A percentile compares a stretch with the other conserved stretches of the same genome.
phyloP scores from a whole-genome alignment of 495 filamentous ascomycete genomes.

The Aspergillus panamensis region DNA sequence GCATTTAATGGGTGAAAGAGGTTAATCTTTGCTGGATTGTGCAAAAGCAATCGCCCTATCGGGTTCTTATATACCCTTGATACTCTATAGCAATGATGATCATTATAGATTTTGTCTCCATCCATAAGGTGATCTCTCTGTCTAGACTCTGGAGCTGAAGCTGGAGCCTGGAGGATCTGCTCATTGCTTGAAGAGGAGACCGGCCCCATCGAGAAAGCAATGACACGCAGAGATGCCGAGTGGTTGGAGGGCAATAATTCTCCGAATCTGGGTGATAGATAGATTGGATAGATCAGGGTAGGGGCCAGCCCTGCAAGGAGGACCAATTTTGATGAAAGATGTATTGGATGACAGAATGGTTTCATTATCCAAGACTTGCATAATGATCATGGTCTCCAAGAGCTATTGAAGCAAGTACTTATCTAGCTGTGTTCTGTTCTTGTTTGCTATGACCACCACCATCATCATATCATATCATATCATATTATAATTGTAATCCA shows the following conservation, averaged over 20 bases:
- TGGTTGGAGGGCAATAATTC: slow-evolving; percentile 7
- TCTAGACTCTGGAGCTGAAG: not conserved
- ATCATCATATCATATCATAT: too few species aligned
- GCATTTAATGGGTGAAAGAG: slow-evolving; percentile 6
- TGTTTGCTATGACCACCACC: too few species aligned
- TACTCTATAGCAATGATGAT: slow-evolving; percentile 4
- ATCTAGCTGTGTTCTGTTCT: too few species aligned
- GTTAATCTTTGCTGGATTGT: slow-evolving; percentile 22
- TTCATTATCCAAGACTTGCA: not conserved
- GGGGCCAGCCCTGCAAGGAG: not conserved
- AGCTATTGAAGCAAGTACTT: too few species aligned
- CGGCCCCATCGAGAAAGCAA: not conserved
- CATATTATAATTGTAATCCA: too few species aligned
- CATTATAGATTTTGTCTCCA: slow-evolving; percentile 1
- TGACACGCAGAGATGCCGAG: not conserved
- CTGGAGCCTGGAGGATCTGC: too few species aligned
- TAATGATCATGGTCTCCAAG: not conserved
- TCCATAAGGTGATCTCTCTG: slow-evolving; percentile 1
- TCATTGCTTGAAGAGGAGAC: too few species aligned
- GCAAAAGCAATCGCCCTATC: slow-evolving; percentile 12
- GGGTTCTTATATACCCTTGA: not conserved
- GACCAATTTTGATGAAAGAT: not conserved
- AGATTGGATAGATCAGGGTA: slow-evolving; percentile 19
- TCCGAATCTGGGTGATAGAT: slow-evolving; percentile 19
- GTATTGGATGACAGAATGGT: not conserved